A percentile compares a stretch with the other conserved stretches of the same genome.
Evolutionary conservation across 352 stramenopile species (phyloP).

Genomic region (Paralagenidium karlingii): DNA sequence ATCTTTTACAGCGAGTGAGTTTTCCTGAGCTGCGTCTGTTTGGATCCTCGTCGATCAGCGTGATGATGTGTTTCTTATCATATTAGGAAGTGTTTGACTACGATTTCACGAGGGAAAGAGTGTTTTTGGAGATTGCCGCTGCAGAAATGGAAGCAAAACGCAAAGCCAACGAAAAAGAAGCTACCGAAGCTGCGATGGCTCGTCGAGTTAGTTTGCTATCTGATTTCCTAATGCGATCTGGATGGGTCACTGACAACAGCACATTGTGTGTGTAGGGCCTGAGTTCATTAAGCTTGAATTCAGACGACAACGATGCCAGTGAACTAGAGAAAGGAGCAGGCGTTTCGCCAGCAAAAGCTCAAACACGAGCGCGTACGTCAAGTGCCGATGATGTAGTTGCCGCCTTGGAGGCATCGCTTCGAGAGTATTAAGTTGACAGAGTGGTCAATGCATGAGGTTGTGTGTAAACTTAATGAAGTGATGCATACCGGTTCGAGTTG

Average conservation of each 20-base stretch:
- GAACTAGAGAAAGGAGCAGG: too few species aligned
- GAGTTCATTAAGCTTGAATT: too few species aligned
- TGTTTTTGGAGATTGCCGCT: slow-evolving; percentile 54
- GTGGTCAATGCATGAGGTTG: background rate
- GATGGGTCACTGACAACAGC: slow-evolving; percentile 9
- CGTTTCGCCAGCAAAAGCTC: too few species aligned
- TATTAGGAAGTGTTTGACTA: slow-evolving; percentile 57
- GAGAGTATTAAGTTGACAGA: slow-evolving; percentile 35
- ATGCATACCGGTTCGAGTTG: too few species aligned
- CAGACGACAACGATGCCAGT: too few species aligned
- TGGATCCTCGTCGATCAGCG: background rate
- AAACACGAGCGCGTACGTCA: slow-evolving; percentile 14
- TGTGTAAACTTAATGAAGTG: too few species aligned
- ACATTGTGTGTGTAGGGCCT: too few species aligned
- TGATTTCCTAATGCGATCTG: background rate
- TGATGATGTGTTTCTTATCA: background rate
- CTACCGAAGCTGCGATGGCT: slow-evolving; percentile 17
- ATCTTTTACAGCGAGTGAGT: slow-evolving; percentile 35
- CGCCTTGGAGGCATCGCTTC: slow-evolving; percentile 44
- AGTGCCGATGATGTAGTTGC: slow-evolving; percentile 53
- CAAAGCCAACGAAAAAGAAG: slow-evolving; percentile 6
- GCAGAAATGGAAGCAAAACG: slow-evolving; percentile 37
- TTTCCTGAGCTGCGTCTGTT: background rate
- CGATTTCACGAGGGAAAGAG: slow-evolving; percentile 51
- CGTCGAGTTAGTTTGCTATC: slow-evolving; percentile 15